phyloP scores from a whole-genome alignment of 257 asterid species.

The Gentiana macrophylla region DNA sequence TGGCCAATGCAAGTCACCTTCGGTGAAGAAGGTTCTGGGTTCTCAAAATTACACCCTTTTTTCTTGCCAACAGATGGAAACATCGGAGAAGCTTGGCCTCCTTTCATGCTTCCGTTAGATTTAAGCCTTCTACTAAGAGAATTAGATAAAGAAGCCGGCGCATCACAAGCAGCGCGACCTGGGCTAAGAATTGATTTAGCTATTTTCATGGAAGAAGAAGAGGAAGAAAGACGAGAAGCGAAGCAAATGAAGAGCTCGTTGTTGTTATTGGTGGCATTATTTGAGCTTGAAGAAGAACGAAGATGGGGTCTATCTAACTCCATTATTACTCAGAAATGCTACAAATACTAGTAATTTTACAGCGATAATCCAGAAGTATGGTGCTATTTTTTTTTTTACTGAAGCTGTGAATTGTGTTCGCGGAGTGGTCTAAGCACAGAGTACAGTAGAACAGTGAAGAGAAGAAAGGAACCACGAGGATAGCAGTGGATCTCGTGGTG shows the following conservation, averaged over 20 bases:
- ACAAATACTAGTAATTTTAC: neutral
- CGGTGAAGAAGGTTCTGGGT: slow-evolving; percentile 93
- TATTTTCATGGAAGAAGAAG: slow-evolving; percentile 37
- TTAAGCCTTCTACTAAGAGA: slow-evolving; percentile 79
- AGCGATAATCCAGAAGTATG: no score
- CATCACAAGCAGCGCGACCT: slow-evolving; percentile 46
- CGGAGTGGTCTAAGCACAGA: slow-evolving; percentile 10
- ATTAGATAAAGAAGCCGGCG: slow-evolving; percentile 48
- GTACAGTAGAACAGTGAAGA: slow-evolving; percentile 3
- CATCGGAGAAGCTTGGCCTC: slow-evolving; percentile 74
- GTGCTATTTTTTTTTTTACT: no score
- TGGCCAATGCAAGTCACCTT: slow-evolving; percentile 97
- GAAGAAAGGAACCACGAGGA: no score
- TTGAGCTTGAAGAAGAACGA: slow-evolving; percentile 31
- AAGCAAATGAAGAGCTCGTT: slow-evolving; percentile 63
- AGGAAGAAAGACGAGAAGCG: slow-evolving; percentile 47
- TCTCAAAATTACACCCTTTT: slow-evolving; percentile 59
- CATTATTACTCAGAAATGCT: slow-evolving; percentile 24
- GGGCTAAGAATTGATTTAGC: slow-evolving; percentile 44
- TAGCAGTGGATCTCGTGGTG: slow-evolving; percentile 4
- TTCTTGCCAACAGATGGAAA: slow-evolving; percentile 40
- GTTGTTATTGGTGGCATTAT: slow-evolving; percentile 13
- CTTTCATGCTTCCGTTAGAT: slow-evolving; percentile 61
- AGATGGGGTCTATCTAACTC: slow-evolving; percentile 56
- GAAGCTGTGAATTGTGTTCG: slow-evolving; percentile 3